These are phyloP conservation scores for Pulchroboletus neoregius DNA, from an alignment of 1,284 basidiomycete genomes.

Conservation along the genomic window DNA sequence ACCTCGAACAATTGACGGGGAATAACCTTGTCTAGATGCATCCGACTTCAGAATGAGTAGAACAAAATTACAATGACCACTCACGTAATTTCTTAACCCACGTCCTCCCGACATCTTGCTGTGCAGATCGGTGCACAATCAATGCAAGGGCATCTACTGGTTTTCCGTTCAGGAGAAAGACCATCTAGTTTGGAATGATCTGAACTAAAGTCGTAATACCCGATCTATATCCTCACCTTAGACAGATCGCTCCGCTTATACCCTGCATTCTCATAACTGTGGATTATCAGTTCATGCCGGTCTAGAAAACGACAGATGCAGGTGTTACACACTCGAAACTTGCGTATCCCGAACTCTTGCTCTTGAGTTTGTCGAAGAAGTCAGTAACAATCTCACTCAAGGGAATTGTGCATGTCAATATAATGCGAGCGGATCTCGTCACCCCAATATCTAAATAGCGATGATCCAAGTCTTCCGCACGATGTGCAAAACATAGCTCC, in stretches of 20 bases:
- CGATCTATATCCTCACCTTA: conserved; percentile 51
- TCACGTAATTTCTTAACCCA: conserved; percentile 91
- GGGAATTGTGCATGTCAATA: conserved; percentile 80
- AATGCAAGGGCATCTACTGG: conserved; percentile 91
- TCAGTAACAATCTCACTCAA: conserved; percentile 88
- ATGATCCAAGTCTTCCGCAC: conserved; percentile 77
- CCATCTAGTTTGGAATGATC: conserved; percentile 53
- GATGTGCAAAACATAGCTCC: conserved; percentile 79
- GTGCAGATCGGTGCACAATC: conserved; percentile 76
- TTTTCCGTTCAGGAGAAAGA: conserved; percentile 81
- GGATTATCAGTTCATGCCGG: conserved; percentile 3
- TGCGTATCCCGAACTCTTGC: conserved; percentile 86
- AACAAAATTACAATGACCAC: conserved; percentile 25
- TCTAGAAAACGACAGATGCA: background rate
- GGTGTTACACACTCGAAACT: conserved; percentile 74
- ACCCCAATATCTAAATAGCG: conserved; percentile 68
- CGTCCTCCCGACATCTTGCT: conserved; percentile 65
- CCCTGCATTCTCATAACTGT: conserved; percentile 86
- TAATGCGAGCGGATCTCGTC: conserved; percentile 56
- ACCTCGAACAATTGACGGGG: conserved; percentile 94
- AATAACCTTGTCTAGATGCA: conserved; percentile 73
- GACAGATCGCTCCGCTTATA: conserved; percentile 77
- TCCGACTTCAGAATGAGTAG: background rate
- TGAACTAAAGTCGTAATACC: background rate
- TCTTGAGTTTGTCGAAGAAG: conserved; percentile 91